Base-by-base conservation (phyloP, 2,329 filamentous ascomycete genomes). In the Neofusicoccum umdonicola region DNA sequence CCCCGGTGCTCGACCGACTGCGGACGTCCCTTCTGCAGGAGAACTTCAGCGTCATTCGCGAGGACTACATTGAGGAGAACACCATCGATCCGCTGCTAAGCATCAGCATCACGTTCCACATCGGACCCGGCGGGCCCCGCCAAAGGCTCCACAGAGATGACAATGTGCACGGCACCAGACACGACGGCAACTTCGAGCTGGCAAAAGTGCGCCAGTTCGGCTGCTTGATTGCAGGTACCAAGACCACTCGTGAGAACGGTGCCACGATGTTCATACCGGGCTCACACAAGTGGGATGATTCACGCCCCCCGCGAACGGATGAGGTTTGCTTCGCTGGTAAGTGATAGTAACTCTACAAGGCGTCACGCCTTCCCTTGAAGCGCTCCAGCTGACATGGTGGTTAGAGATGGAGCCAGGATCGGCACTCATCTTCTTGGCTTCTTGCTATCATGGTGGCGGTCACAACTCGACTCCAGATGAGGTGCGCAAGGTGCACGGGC, bases 351-450 rank as follows among this genome's bases (percentile, higher is more conserved):
- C 27, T 31, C 27, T 7, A 31, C 42, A 42, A 11, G 13, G 19
- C 42, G n/a, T 5, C 3, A 17, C n/a, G 11, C 39, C 12, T 35
- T 27, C 19, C 15, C 31, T 17, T 22, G 22, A 22, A 60, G 8
- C 3, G 35, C 7, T 15, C 8, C 9, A 17, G 57, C 50, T 58
- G 17, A 52, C 2, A 13, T 1, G 11, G 5, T 2, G 52, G 8
- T 6, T 62, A 77, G 76, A 78, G 64, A 78, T 78, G 75, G 66
- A 71, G 17, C 69, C 74, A 9, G 76, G 76, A 2, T 73, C 72
- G 1, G 76, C 76, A 2, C 65, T 78, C n/a, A 71, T 78, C 19
- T 77, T 78, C 63, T 71, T 77, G 1, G 73, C 70, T 2, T 69
- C 72, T 4, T 69, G 67, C 17, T 77, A 72, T 31, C 75, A 78